Percentiles rank a stretch among this genome's conserved stretches.
phyloP scores from a whole-genome alignment of 2,329 filamentous ascomycete species.

The Biscogniauxia sp. region DNA sequence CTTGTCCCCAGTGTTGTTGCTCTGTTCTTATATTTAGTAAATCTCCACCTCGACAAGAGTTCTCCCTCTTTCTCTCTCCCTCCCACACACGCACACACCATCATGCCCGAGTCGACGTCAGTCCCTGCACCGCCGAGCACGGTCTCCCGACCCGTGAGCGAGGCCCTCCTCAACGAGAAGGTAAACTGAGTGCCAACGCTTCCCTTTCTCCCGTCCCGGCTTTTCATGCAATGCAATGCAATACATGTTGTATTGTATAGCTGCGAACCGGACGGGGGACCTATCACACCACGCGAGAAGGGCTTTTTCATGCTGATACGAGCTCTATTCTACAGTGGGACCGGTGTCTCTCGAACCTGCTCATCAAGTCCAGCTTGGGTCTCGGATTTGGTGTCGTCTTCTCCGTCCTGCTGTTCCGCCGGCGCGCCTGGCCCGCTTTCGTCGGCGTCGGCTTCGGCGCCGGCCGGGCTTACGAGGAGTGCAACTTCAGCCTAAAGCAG shows the following conservation, averaged over 20 bases:
- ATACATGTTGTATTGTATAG: too few relatives aligned
- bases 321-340: conserved; percentile 69
- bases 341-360: conserved; percentile 92
- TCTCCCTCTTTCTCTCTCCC: conserved; percentile 7
- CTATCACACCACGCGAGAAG: too few relatives aligned
- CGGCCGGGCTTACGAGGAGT: conserved; percentile 96
- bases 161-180: conserved; percentile 98
- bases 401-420: conserved; percentile 96
- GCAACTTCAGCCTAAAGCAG: conserved; percentile 75
- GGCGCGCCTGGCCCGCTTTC: conserved; percentile 96
- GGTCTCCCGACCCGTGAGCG: conserved; percentile 85
- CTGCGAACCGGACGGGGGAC: too few relatives aligned
- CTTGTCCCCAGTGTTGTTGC: conserved; percentile 1
- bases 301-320: conserved; percentile 1
- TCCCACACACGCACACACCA: conserved; percentile 15
- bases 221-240: too few relatives aligned
- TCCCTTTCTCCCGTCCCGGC: too few relatives aligned
- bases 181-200: conserved; percentile 48
- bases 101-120: conserved; percentile 52
- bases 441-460: conserved; percentile 93
- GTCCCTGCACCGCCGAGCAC: conserved; percentile 59
- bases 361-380: conserved; percentile 94
- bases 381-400: conserved; percentile 98
- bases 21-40: conserved; percentile 12
- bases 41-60: conserved; percentile 9